These are phyloP conservation scores for Globisporangium orthogonon DNA, from an alignment of 352 stramenopile genomes.

Conservation along the genomic window DNA sequence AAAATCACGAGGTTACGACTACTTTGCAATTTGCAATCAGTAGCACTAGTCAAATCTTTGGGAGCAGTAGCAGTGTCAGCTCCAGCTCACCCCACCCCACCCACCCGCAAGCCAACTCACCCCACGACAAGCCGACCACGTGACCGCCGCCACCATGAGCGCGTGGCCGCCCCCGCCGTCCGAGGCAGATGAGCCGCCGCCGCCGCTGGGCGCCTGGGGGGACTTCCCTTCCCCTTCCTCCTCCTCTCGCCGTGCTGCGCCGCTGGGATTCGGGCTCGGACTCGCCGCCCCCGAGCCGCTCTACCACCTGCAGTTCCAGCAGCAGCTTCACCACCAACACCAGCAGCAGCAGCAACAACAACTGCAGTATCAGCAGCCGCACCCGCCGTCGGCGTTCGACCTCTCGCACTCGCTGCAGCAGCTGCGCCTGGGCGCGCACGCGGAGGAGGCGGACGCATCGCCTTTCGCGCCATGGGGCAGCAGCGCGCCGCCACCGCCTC, in stretches of 20 bases:
- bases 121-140: no score
- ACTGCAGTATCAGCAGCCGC: neutral
- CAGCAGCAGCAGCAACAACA: constrained; percentile 15
- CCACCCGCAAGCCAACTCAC: no score
- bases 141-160: no score
- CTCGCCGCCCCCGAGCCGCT: constrained; percentile 6
- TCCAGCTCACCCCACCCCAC: no score
- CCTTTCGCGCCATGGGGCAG: constrained; percentile 8
- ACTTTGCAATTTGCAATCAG: no score
- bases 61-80: no score
- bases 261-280: neutral
- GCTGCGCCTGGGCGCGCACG: constrained; percentile 17
- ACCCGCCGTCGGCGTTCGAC: constrained; percentile 18
- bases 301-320: constrained; percentile 42
- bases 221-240: neutral
- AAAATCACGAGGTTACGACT: no score
- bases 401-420: constrained; percentile 40
- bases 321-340: constrained; percentile 26
- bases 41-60: no score
- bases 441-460: neutral
- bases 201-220: constrained; percentile 1
- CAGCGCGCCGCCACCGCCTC: neutral
- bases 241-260: neutral
- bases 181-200: neutral
- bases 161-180: neutral